These are phyloP conservation scores for Myxozyma udenii DNA, from an alignment of 805 yeast genomes.

Conservation along the genomic window DNA sequence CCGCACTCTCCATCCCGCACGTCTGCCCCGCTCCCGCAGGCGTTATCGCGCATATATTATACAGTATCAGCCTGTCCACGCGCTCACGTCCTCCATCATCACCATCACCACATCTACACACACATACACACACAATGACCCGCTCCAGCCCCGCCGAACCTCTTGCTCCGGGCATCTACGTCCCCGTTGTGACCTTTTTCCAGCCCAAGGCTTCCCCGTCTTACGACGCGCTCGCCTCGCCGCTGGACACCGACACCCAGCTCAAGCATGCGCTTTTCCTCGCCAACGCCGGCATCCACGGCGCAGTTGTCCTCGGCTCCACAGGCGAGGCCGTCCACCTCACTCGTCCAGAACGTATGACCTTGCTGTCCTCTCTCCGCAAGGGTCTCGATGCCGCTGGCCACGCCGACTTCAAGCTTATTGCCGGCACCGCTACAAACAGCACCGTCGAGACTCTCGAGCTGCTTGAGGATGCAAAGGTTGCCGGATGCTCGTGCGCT, in stretches of 20 bases:
- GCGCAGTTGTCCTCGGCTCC: constrained; percentile 52
- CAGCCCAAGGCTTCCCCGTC: constrained; percentile 39
- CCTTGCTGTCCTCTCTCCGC: constrained; percentile 34
- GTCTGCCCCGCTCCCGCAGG: too few species aligned
- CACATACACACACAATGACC: too few species aligned
- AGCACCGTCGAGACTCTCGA: constrained; percentile 46
- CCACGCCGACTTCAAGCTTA: constrained; percentile 42
- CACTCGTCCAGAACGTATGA: constrained; percentile 46
- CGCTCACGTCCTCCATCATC: too few species aligned
- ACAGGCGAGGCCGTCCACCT: constrained; percentile 57
- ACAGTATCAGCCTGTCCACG: too few species aligned
- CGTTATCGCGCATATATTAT: too few species aligned
- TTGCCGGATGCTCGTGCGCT: constrained; percentile 36
- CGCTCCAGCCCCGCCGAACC: too few species aligned
- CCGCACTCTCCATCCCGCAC: too few species aligned
- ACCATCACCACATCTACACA: too few species aligned
- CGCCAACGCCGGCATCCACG: constrained; percentile 46
- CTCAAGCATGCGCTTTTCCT: constrained; percentile 46
- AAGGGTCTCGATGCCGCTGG: constrained; percentile 41
- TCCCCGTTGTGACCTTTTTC: constrained; percentile 57
- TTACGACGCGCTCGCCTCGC: constrained; percentile 16
- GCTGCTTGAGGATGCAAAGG: constrained; percentile 33
- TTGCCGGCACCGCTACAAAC: constrained; percentile 52
- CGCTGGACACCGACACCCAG: constrained; percentile 47
- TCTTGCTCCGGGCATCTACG: constrained; percentile 50